Percentiles rank a stretch among this genome's conserved stretches.
Conservation (phyloP, 2,329 filamentous ascomycete genomes). For the Diatrype stigma region DNA sequence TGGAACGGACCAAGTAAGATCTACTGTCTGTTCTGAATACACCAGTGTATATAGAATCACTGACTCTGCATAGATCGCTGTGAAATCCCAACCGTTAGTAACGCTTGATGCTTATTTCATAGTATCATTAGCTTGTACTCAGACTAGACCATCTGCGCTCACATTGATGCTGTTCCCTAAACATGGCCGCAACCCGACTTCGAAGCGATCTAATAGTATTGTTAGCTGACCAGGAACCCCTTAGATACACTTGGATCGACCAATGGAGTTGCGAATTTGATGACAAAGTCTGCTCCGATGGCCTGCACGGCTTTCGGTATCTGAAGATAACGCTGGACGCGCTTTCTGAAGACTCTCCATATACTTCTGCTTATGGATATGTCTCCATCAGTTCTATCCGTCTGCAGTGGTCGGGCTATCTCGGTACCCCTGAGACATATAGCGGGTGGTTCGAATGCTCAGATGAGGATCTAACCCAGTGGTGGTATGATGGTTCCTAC, state of each 20-base stretch:
- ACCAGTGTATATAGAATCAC: not conserved
- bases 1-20: constrained; percentile 43
- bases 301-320: constrained; percentile 50
- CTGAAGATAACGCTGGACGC: constrained; percentile 44
- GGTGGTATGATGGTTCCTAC: constrained; percentile 51
- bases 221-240: not conserved
- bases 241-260: constrained; percentile 40
- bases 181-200: not conserved
- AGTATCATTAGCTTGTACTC: not conserved
- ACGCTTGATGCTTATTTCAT: not conserved
- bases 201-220: too few relatives aligned
- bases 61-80: constrained; percentile 35
- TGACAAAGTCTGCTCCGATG: constrained; percentile 45
- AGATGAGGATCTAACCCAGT: constrained; percentile 43
- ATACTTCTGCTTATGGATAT: constrained; percentile 37
- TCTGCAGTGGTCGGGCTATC: constrained; percentile 40
- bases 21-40: not conserved
- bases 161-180: not conserved
- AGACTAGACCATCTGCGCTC: not conserved
- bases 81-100: constrained; percentile 26
- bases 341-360: constrained; percentile 37
- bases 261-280: constrained; percentile 39
- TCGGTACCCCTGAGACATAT: constrained; percentile 45
- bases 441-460: constrained; percentile 50
- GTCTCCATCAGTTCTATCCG: constrained; percentile 39